Conservation (phyloP, 148 eudicot genomes). For the Arctostaphylos glauca region DNA sequence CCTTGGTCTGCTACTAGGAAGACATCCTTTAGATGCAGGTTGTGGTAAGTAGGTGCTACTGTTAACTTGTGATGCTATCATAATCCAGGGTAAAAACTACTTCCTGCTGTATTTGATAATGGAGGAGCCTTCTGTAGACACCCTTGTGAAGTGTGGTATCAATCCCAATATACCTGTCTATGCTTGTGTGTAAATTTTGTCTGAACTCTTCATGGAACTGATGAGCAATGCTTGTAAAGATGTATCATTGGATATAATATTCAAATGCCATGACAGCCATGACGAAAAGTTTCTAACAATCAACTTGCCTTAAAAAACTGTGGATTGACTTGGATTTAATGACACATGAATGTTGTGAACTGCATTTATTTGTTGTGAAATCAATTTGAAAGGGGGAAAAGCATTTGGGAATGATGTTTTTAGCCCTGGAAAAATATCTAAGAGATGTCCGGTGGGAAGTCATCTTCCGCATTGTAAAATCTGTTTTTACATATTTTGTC, state of each 20-base stretch:
- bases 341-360: neutral
- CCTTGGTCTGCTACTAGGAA: too few species aligned
- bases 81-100: neutral
- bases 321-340: neutral
- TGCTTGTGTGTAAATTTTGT: neutral
- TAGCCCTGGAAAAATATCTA: neutral
- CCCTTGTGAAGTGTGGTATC: neutral
- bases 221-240: neutral
- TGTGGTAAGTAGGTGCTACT: too few species aligned
- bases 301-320: neutral
- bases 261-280: neutral
- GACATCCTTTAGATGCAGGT: too few species aligned
- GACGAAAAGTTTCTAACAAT: neutral
- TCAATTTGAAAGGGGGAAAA: neutral
- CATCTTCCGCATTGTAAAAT: neutral
- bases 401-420: neutral
- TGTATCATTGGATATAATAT: neutral
- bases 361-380: conserved; percentile 1
- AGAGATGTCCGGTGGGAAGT: neutral
- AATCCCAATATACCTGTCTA: neutral
- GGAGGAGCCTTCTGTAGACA: neutral
- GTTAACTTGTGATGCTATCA: neutral
- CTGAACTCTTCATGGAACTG: neutral
- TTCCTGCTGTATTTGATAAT: neutral
- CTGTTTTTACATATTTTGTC: neutral